These are phyloP conservation scores for Sclerotinia nivalis DNA, from an alignment of 2,329 filamentous ascomycete genomes.

Conservation along the genomic window DNA sequence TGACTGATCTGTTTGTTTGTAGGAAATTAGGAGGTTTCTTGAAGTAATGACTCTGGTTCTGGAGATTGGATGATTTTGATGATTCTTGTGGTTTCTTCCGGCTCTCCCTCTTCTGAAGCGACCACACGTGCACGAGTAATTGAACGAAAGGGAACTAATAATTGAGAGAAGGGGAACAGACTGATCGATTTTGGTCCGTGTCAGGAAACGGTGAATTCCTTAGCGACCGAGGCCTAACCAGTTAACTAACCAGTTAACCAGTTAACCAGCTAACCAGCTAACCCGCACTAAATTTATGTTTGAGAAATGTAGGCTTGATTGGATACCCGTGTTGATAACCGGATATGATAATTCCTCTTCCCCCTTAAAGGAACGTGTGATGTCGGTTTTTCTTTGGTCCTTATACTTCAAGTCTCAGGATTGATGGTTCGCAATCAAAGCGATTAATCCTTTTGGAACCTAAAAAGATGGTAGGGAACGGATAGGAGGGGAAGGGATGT, in stretches of 20 bases:
- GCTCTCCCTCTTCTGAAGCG: neutral
- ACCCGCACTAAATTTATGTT: conserved; percentile 13
- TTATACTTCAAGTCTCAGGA: neutral
- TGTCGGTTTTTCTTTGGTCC: neutral
- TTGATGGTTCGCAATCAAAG: conserved; percentile 15
- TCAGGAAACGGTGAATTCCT: conserved; percentile 25
- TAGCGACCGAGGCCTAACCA: conserved; percentile 29
- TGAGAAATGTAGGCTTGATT: conserved; percentile 3
- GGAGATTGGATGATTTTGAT: conserved; percentile 2
- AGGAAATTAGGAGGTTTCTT: neutral
- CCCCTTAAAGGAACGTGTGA: neutral
- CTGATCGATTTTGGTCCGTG: neutral
- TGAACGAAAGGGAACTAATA: neutral
- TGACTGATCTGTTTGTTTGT: neutral
- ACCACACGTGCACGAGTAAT: neutral
- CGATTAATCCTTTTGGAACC: neutral
- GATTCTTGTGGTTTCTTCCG: conserved; percentile 1
- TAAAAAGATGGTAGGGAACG: neutral
- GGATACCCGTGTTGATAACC: neutral
- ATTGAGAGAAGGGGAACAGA: conserved; percentile 4
- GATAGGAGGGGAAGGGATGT: conserved; percentile 7
- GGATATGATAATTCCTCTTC: neutral
- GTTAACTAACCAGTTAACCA: too few species aligned
- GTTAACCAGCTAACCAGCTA: conserved; percentile 7
- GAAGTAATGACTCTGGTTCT: neutral